These are phyloP conservation scores for Schwanniomyces yamadae DNA, from an alignment of 805 yeast species.

Conservation along the genomic window DNA sequence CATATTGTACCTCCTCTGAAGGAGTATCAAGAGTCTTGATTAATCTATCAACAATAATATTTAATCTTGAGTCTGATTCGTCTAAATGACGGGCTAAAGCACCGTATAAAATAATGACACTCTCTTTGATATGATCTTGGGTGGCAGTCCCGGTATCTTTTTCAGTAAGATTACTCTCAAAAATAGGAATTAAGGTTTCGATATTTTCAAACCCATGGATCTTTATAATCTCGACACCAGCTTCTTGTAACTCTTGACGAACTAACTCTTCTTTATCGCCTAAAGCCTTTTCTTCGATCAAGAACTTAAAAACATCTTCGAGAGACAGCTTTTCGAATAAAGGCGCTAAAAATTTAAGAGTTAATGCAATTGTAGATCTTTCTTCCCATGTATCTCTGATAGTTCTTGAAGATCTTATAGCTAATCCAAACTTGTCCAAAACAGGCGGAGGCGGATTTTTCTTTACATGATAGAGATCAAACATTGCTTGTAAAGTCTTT, in stretches of 20 bases:
- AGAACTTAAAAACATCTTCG: constrained; percentile 56
- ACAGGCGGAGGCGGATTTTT: constrained; percentile 75
- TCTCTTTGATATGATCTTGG: constrained; percentile 69
- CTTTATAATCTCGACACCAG: constrained; percentile 76
- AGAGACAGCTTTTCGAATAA: constrained; percentile 41
- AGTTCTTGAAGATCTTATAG: constrained; percentile 56
- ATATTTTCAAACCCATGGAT: constrained; percentile 63
- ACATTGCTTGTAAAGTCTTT: constrained; percentile 42
- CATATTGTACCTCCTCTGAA: constrained; percentile 85
- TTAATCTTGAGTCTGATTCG: constrained; percentile 62
- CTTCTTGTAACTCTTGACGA: constrained; percentile 80
- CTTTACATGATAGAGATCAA: constrained; percentile 56
- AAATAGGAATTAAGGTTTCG: constrained; percentile 77
- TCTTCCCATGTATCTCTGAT: constrained; percentile 81
- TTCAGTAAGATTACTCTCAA: constrained; percentile 64
- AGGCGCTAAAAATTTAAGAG: constrained; percentile 58
- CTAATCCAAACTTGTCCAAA: constrained; percentile 77
- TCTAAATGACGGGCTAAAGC: constrained; percentile 83
- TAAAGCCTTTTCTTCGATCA: constrained; percentile 61
- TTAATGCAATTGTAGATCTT: constrained; percentile 76
- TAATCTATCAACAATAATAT: constrained; percentile 64
- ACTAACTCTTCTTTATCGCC: constrained; percentile 75
- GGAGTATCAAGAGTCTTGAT: constrained; percentile 79
- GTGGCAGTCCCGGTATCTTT: constrained; percentile 45
- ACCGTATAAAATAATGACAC: constrained; percentile 85